These are phyloP conservation scores for Hypsizygus marmoreus DNA, from an alignment of 768 basidiomycete species.

Conservation along the genomic window DNA sequence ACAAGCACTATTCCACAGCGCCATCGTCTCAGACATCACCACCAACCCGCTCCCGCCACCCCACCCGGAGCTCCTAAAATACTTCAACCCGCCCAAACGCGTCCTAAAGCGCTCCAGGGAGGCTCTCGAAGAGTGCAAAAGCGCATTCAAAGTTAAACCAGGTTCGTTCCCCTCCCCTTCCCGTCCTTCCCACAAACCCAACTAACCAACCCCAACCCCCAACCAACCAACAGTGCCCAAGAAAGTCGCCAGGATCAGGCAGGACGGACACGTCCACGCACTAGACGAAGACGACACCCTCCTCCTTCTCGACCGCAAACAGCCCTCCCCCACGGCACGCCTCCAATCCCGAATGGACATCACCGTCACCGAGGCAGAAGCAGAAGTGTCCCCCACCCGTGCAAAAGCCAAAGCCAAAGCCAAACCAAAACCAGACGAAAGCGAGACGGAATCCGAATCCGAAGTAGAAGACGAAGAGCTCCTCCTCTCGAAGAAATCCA, in stretches of 20 bases:
- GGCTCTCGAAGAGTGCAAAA: constrained; percentile 62
- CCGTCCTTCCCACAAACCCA: background rate
- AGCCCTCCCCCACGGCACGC: constrained; percentile 19
- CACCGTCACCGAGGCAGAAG: constrained; percentile 15
- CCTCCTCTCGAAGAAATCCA: too few species aligned
- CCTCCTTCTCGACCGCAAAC: constrained; percentile 57
- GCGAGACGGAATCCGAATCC: constrained; percentile 60
- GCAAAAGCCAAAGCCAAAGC: constrained; percentile 33
- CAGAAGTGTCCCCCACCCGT: constrained; percentile 20
- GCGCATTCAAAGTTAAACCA: constrained; percentile 75
- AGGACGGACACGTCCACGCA: constrained; percentile 64
- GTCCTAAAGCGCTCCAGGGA: constrained; percentile 62
- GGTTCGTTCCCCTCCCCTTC: constrained; percentile 40
- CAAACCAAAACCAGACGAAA: constrained; percentile 36
- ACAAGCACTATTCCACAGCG: constrained; percentile 90
- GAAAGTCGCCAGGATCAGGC: constrained; percentile 53
- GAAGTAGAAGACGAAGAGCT: constrained; percentile 38
- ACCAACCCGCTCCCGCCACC: constrained; percentile 80
- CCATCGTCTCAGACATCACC: constrained; percentile 73
- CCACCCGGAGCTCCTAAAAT: constrained; percentile 83
- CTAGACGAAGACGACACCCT: constrained; percentile 60
- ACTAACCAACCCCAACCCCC: background rate
- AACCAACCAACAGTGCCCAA: constrained; percentile 61
- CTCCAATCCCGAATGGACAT: constrained; percentile 16
- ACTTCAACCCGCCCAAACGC: constrained; percentile 74